Base-by-base conservation (phyloP, 208 protist species). In the Crithidia acanthocephali region DNA sequence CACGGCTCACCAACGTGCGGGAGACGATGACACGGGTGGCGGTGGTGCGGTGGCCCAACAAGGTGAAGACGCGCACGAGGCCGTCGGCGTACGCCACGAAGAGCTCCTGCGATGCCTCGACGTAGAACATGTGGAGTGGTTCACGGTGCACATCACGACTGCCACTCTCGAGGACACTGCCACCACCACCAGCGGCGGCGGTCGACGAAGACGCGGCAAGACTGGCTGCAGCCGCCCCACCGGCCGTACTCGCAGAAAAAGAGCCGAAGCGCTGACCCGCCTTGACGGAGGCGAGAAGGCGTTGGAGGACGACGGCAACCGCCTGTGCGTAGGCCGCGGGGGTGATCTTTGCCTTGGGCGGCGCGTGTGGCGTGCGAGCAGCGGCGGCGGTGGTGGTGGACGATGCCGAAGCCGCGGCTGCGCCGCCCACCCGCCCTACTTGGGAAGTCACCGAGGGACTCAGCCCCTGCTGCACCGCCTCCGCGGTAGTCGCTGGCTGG, bases 61-160 rank as follows among this genome's bases (percentile, higher is more conserved):
- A 60, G 13, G 84, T 79, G 53, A 89, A 94, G 74, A 81, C 86
- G 32, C 88, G 81, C 67, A 90, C 68, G 60, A 94, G 45, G 48
- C 88, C 88, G 57, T 94, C 88, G 35, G 84, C 82, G 74, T 94
- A 94, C 48, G 80, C 64, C 28, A 87, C 88, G 50, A 90, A 48
- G 35, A 94, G 55, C 74, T 94, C 88, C 60, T 94, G 81, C 42
- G 80, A 58, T 33, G 68, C 64, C 25, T 86, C 80, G 1, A 86
- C 71, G 58, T 79, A 92, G 63, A 89, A 72, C 66, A 94, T 78
- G 20, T 64, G 66, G 47, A 90, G 64, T 20, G 84, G 82, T 69
- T 90, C 84, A 33, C 72, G 48, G 67, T 94, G 88, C 40, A 86
- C 48, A 71, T 77, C 53, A 59, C 66, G 55, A 40, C 57, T 44